These are phyloP conservation scores for Colletotrichum sp. DNA, from an alignment of 2,329 filamentous ascomycete genomes.

Conservation along the genomic window DNA sequence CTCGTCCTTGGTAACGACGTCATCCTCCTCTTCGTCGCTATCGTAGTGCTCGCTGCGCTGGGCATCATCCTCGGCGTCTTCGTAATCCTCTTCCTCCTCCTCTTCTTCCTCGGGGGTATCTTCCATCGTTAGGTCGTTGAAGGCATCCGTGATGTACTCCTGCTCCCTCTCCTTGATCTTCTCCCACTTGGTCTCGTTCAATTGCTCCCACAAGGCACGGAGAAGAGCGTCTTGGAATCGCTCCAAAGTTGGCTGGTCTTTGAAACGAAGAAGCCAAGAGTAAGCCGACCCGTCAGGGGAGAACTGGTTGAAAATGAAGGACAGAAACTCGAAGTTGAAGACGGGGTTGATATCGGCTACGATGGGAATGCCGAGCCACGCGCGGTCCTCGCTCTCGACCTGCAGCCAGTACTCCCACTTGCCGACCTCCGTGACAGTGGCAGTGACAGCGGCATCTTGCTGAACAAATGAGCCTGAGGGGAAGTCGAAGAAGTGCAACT, in stretches of 20 bases:
- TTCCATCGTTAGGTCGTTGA: constrained; percentile 93
- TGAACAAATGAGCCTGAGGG: constrained; percentile 82
- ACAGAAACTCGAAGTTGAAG: constrained; percentile 99
- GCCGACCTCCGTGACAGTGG: constrained; percentile 84
- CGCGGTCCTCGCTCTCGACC: constrained; percentile 74
- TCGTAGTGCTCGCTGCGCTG: constrained; percentile 74
- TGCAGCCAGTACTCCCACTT: constrained; percentile 97
- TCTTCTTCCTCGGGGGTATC: constrained; percentile 62
- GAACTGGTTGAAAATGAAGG: constrained; percentile 99
- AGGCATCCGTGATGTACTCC: constrained; percentile 94
- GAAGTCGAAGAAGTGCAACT: constrained; percentile 95
- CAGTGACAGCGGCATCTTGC: constrained; percentile 77
- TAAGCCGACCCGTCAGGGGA: constrained; percentile 86
- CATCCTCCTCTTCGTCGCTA: constrained; percentile 78
- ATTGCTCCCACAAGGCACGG: constrained; percentile 94
- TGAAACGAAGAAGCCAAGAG: constrained; percentile 95
- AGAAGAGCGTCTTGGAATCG: constrained; percentile 93
- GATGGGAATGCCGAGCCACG: constrained; percentile 88
- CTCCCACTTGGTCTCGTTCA: constrained; percentile 92
- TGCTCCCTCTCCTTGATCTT: constrained; percentile 92
- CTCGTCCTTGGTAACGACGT: constrained; percentile 68
- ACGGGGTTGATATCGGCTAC: constrained; percentile 91
- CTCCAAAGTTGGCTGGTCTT: constrained; percentile 80
- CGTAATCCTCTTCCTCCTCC: constrained; percentile 59
- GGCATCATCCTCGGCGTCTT: constrained; percentile 66